Conservation (phyloP, 148 eudicot species). For the Rhododendron kiyosumense region DNA sequence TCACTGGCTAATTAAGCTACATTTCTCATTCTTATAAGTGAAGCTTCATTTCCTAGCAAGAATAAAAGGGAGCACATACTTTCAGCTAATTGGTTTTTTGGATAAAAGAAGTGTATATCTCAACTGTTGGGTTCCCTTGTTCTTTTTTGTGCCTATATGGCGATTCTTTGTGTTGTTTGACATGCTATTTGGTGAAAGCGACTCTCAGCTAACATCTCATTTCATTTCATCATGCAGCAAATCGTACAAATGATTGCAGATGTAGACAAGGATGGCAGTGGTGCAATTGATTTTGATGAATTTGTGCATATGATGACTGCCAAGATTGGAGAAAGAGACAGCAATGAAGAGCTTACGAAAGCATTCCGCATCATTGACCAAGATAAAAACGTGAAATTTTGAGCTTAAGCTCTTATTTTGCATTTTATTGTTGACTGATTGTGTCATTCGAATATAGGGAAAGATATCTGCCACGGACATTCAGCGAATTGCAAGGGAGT, state of each 20-base stretch:
- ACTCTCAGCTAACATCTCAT: neutral
- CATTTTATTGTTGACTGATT: constrained; percentile 11
- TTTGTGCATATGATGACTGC: constrained; percentile 96
- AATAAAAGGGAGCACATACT: neutral
- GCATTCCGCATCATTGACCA: constrained; percentile 85
- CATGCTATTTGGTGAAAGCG: neutral
- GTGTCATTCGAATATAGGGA: constrained; percentile 42
- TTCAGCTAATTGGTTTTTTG: neutral
- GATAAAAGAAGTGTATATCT: neutral
- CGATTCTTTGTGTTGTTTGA: neutral
- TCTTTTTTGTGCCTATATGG: neutral
- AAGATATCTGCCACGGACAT: constrained; percentile 78
- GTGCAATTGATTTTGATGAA: constrained; percentile 91
- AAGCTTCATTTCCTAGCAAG: neutral
- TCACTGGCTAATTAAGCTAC: neutral
- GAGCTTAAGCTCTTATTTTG: neutral
- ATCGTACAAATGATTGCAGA: constrained; percentile 87
- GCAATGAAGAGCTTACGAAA: constrained; percentile 79
- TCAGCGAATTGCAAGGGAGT: constrained; percentile 65
- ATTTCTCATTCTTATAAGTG: neutral
- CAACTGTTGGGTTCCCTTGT: neutral
- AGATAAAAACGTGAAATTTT: constrained; percentile 63
- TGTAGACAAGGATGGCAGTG: constrained; percentile 97
- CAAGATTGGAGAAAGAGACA: constrained; percentile 88
- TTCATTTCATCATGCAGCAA: constrained; percentile 50